Evolutionary conservation across 352 stramenopile species (phyloP), one percentile per base, ranked within the genome.

Genomic region (Globisporangium parvum): DNA sequence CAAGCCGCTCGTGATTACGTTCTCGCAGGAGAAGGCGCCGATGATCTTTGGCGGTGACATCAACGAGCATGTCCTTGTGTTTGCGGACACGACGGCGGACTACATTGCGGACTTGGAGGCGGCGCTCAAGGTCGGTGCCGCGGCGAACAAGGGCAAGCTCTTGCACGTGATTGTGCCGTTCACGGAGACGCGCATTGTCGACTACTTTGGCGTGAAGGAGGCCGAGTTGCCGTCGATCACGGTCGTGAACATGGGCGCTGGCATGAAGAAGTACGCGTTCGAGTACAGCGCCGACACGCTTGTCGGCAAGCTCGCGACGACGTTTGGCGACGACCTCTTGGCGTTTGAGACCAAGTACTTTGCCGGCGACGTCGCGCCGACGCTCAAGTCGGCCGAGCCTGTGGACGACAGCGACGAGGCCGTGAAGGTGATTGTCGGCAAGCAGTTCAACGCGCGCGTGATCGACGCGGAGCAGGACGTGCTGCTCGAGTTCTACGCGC

Each of bases 191-290:
- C 88, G 88, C 47, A 90, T 98, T 31, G 69, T 98, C 37, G 88
- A 97, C 47, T 98, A 96, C 84, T 98, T 98, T 57, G 91, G 85
- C 57, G 64, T 98, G 31, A 88, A 81, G 65, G 70, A 85, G 28
- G 85, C 81, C 31, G 80, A 96, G 59, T 67, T 98, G 49, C 94
- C 94, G 26, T 72, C 77, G 21, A 62, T 93, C 15, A 75, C 97
- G 35, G 66, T 98, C 40, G 88, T 95, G 35, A 93, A 97, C 72
- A 97, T 98, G 90, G 73, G 62, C 48, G 77, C 68, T 37, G 76
- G 79, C 67, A 97, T 98, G 76, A 97, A 98, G 85, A 98, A 98
- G 84, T 98, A 81, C 71, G 62, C 61, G 23, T 93, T 88, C 57
- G 71, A 84, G 35, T 78, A 83, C 75, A 80, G 91, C 66, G 74